phyloP scores from a whole-genome alignment of 129 eudicot species.

The Saussurea involucrata region DNA sequence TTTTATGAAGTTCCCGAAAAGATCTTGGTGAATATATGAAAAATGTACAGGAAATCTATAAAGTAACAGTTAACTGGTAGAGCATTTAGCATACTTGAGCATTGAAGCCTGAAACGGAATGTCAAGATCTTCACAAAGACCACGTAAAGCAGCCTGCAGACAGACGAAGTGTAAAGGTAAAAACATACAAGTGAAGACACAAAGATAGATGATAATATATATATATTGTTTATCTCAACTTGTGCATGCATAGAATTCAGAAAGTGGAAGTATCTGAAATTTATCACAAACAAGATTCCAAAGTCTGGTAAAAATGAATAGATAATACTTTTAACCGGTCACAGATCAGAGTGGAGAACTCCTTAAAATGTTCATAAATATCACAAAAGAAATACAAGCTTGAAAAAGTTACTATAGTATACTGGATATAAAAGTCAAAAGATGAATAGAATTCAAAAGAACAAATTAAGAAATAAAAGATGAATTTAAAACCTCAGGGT shows the following conservation, averaged over 20 bases:
- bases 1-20: no score
- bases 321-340: not conserved
- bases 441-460: not conserved
- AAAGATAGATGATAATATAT: not conserved
- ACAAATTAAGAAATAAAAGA: not conserved
- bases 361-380: not conserved
- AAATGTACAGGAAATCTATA: not conserved
- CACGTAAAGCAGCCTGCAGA: conserved; percentile 71
- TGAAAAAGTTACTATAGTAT: not conserved
- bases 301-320: not conserved
- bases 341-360: not conserved
- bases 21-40: no score
- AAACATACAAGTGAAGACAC: not conserved
- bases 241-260: not conserved
- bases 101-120: conserved; percentile 90
- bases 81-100: conserved; percentile 68
- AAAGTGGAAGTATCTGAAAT: not conserved
- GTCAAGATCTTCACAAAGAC: conserved; percentile 75
- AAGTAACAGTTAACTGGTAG: not conserved
- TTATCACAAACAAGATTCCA: not conserved
- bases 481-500: conserved; percentile 66
- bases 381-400: not conserved
- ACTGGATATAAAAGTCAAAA: not conserved
- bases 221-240: not conserved
- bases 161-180: conserved; percentile 13